These are phyloP conservation scores for Calycina marina DNA, from an alignment of 2,329 filamentous ascomycete species.

Conservation along the genomic window DNA sequence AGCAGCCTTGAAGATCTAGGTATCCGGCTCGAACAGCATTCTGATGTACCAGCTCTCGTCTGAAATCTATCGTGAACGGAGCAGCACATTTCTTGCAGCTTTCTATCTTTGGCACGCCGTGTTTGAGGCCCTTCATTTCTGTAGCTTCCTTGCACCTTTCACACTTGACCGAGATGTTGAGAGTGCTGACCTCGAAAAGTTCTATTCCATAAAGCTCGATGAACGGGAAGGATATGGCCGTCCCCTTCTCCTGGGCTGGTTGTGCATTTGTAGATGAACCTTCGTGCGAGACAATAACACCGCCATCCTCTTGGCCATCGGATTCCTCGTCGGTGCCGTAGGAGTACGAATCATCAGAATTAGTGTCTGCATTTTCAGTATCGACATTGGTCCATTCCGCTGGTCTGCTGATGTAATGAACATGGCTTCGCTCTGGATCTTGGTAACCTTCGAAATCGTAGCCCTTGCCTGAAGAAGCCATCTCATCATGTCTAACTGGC, in stretches of 20 bases:
- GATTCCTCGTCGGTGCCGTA: conserved; percentile 21
- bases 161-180: conserved; percentile 63
- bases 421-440: conserved; percentile 40
- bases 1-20: conserved; percentile 61
- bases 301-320: conserved; percentile 28
- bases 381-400: conserved; percentile 51
- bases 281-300: conserved; percentile 24
- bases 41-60: conserved; percentile 56
- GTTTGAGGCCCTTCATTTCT: conserved; percentile 53
- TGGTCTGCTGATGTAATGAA: conserved; percentile 59
- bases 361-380: conserved; percentile 32
- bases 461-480: conserved; percentile 3
- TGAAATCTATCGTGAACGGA: conserved; percentile 38
- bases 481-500: neutral
- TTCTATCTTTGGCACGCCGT: conserved; percentile 33
- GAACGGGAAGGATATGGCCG: conserved; percentile 65
- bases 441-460: conserved; percentile 14
- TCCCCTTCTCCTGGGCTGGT: conserved; percentile 42
- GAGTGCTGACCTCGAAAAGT: conserved; percentile 50
- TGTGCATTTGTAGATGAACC: conserved; percentile 10
- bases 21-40: conserved; percentile 66
- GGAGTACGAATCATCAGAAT: conserved; percentile 32
- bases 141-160: conserved; percentile 61
- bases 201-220: conserved; percentile 68
- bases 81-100: conserved; percentile 46